Conservation (phyloP, 2,329 filamentous ascomycete species). For the Fusarium solani-melongenae region DNA sequence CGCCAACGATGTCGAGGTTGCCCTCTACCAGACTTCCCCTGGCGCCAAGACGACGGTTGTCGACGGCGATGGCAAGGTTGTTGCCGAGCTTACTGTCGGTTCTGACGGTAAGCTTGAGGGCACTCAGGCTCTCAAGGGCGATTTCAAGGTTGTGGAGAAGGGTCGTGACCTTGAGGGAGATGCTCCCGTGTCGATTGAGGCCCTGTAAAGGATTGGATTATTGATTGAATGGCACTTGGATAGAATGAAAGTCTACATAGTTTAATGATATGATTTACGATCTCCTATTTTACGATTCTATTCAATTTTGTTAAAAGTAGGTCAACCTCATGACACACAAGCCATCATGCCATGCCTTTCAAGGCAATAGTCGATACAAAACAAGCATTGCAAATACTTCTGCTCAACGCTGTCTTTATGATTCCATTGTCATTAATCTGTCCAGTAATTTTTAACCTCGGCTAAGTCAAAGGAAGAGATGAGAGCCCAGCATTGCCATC, state of each 20-base stretch:
- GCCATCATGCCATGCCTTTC: too few species aligned
- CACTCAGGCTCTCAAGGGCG: conserved; percentile 53
- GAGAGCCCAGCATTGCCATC: not conserved
- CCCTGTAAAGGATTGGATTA: conserved; percentile 15
- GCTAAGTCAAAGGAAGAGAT: not conserved
- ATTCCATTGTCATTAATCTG: not conserved
- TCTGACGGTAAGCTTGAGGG: conserved; percentile 54
- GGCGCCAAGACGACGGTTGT: conserved; percentile 57
- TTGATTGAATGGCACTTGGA: not conserved
- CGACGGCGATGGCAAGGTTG: conserved; percentile 53
- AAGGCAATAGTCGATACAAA: too few species aligned
- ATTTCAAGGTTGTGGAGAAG: conserved; percentile 37
- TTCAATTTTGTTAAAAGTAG: too few species aligned
- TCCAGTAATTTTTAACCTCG: not conserved
- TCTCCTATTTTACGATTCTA: not conserved
- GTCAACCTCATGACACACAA: too few species aligned
- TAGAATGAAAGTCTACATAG: not conserved
- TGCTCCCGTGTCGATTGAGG: conserved; percentile 41
- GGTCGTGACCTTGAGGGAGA: conserved; percentile 43
- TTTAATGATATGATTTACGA: not conserved
- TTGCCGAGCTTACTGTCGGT: conserved; percentile 55
- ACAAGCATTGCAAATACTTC: too few species aligned
- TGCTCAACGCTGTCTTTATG: not conserved
- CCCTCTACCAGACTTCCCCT: conserved; percentile 55
- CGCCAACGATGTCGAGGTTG: conserved; percentile 58